Conservation (phyloP, 352 stramenopile genomes). For the Globisporangium nunn region DNA sequence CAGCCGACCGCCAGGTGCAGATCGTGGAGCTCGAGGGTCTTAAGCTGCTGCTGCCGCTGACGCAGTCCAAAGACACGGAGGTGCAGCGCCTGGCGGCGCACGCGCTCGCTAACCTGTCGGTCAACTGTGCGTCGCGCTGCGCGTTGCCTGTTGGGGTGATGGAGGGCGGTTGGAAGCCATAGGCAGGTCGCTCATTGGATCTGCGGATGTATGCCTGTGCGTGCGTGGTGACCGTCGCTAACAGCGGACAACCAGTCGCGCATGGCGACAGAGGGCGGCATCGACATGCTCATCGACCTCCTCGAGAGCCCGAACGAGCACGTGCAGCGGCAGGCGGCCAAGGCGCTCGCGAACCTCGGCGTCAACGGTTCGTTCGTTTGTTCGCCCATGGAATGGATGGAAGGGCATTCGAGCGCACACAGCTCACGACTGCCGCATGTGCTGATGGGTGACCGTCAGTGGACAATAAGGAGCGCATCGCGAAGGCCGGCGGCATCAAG, state of each 20-base stretch:
- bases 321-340: conserved; percentile 90
- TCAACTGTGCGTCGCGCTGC: conserved; percentile 67
- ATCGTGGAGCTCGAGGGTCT: conserved; percentile 93
- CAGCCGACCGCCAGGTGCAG: conserved; percentile 89
- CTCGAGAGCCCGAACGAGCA: conserved; percentile 79
- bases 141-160: not conserved
- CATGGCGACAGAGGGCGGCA: conserved; percentile 90
- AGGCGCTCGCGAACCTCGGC: conserved; percentile 91
- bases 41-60: conserved; percentile 89
- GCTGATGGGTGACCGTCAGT: conserved; percentile 23
- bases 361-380: conserved; percentile 63
- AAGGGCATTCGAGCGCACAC: no score
- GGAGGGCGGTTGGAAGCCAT: not conserved
- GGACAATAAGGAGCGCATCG: conserved; percentile 92
- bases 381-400: no score
- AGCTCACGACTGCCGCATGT: not conserved
- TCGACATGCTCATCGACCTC: conserved; percentile 93
- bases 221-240: not conserved
- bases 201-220: not conserved
- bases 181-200: no score
- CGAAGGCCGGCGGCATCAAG: conserved; percentile 85
- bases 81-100: conserved; percentile 91
- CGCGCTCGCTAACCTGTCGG: conserved; percentile 91
- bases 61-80: conserved; percentile 88
- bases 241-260: conserved; percentile 90